These are phyloP conservation scores for Periconia sp. DNA, from an alignment of 2,329 filamentous ascomycete species.

Conservation along the genomic window DNA sequence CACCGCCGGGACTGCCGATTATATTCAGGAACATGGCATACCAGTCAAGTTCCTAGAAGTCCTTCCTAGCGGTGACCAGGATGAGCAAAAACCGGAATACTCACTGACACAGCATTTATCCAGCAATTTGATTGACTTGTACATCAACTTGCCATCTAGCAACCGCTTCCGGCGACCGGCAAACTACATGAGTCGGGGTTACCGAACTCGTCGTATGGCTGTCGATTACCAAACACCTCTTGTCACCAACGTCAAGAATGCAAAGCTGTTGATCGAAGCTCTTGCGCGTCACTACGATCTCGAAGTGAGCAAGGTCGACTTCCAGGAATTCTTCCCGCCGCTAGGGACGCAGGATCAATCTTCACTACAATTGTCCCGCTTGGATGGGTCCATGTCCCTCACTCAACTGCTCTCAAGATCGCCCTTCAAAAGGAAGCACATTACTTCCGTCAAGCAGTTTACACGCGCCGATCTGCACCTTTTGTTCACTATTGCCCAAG, in stretches of 20 bases:
- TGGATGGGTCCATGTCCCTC: constrained; percentile 65
- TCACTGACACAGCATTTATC: constrained; percentile 95
- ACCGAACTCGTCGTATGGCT: constrained; percentile 95
- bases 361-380: constrained; percentile 54
- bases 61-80: constrained; percentile 64
- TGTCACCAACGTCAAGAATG: constrained; percentile 99
- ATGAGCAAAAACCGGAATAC: constrained; percentile 92
- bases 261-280: constrained; percentile 94
- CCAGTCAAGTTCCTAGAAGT: constrained; percentile 93
- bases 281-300: constrained; percentile 89
- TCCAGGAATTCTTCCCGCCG: constrained; percentile 74
- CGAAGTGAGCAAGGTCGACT: constrained; percentile 82
- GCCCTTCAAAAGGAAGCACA: constrained; percentile 86
- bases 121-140: constrained; percentile 97
- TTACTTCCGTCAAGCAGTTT: constrained; percentile 92
- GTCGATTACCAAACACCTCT: constrained; percentile 97
- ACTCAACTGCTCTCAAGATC: constrained; percentile 78
- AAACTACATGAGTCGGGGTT: constrained; percentile 98
- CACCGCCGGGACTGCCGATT: constrained; percentile 95
- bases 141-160: constrained; percentile 99
- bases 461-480: constrained; percentile 85
- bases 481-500: constrained; percentile 94
- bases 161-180: constrained; percentile 96
- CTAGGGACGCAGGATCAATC: constrained; percentile 39
- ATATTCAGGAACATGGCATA: constrained; percentile 89